These are phyloP conservation scores for Lepraria neglecta DNA, from an alignment of 495 filamentous ascomycete species.

Conservation along the genomic window DNA sequence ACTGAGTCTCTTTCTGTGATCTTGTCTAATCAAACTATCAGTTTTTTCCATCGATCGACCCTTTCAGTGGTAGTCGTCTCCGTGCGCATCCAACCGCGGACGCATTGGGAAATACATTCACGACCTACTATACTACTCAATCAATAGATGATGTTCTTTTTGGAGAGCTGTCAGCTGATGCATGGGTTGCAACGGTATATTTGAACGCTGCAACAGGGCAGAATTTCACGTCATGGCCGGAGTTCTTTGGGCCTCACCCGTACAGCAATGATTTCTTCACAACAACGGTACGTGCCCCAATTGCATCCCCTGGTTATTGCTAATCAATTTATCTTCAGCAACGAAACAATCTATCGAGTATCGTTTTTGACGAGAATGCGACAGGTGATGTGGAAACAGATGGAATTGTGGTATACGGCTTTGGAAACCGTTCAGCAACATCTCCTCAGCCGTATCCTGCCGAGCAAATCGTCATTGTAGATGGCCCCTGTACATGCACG, in stretches of 20 bases:
- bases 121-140: conserved; percentile 31
- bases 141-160: conserved; percentile 13
- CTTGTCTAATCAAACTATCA: background rate
- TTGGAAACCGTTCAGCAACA: conserved; percentile 28
- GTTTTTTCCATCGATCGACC: conserved; percentile 45
- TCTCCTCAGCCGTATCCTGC: conserved; percentile 39
- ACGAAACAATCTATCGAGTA: conserved; percentile 46
- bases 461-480: conserved; percentile 44
- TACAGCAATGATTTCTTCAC: conserved; percentile 43
- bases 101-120: conserved; percentile 40
- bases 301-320: background rate
- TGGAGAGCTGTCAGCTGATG: conserved; percentile 29
- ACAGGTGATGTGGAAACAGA: background rate
- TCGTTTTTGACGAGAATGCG: conserved; percentile 34
- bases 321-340: conserved; percentile 24
- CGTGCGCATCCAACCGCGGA: conserved; percentile 39
- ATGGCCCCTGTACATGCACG: too few relatives aligned
- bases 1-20: background rate
- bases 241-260: conserved; percentile 45
- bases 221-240: conserved; percentile 49
- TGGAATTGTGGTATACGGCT: conserved; percentile 39
- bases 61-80: conserved; percentile 41
- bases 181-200: conserved; percentile 40
- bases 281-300: conserved; percentile 19
- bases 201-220: conserved; percentile 40